phyloP scores from a whole-genome alignment of 2,329 filamentous ascomycete genomes.

The Xylariaceae sp. region DNA sequence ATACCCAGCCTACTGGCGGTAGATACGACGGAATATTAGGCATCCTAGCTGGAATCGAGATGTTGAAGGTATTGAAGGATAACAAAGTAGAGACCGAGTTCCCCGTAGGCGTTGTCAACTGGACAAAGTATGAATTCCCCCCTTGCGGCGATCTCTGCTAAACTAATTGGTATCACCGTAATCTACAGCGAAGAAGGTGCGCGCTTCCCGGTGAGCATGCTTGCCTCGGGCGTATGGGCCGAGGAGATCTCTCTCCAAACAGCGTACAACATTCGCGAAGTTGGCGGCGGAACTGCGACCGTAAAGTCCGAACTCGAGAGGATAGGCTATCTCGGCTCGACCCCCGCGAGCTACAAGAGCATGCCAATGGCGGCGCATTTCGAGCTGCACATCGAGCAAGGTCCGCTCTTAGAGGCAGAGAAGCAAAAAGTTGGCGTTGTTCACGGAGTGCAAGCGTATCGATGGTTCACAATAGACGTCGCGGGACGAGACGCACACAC shows the following conservation, averaged over 20 bases:
- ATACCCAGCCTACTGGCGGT: constrained; percentile 61
- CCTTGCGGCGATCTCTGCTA: neutral
- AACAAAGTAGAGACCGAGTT: constrained; percentile 64
- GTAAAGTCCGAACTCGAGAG: constrained; percentile 66
- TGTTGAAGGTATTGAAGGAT: constrained; percentile 64
- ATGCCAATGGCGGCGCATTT: constrained; percentile 73
- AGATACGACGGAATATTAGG: constrained; percentile 76
- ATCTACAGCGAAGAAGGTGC: constrained; percentile 64
- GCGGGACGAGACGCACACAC: constrained; percentile 67
- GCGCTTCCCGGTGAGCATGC: constrained; percentile 71
- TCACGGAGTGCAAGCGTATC: constrained; percentile 68
- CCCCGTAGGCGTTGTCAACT: constrained; percentile 71
- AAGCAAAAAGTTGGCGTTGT: constrained; percentile 65
- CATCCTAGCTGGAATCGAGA: constrained; percentile 68
- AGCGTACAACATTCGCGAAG: constrained; percentile 60
- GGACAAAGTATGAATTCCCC: constrained; percentile 55
- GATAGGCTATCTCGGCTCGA: constrained; percentile 64
- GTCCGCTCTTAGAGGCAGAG: constrained; percentile 65
- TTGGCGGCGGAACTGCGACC: constrained; percentile 56
- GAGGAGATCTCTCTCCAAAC: constrained; percentile 57
- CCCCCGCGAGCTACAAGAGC: constrained; percentile 52
- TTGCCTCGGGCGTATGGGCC: constrained; percentile 73
- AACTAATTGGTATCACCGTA: neutral
- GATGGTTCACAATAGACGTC: constrained; percentile 67
- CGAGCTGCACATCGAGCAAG: constrained; percentile 82